Evolutionary conservation across 257 asterid genomes (phyloP), one percentile per base, ranked within the genome.

Genomic region (Leptodermis oblonga): DNA sequence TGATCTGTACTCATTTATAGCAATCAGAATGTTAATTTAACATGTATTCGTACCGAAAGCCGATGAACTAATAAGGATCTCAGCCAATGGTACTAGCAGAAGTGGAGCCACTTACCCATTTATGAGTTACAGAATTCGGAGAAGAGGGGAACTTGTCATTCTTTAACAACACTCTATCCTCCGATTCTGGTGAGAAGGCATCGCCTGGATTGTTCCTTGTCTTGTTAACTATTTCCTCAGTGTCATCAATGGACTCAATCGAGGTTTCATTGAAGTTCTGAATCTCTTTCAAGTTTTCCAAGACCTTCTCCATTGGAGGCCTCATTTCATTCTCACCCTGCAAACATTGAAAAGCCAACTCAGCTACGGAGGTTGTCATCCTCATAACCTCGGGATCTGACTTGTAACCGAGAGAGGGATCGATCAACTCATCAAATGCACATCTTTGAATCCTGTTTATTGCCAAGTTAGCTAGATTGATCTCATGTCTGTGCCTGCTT

Each of bases 341-440:
- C 79, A 90, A 60, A 54, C 96, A 86, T 42, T 73, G 82, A 49
- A 88, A 90, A 18, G 97, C 97, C 71, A 90, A 61, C 81, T 88
- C 95, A 0, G 97, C 95, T 7, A 86, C 89, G 0, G 84, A 68
- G n/a, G 85, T 85, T 8, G 86, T 81, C 97, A 90, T 90, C 79
- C 89, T 83, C 48, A 73, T 69, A 9, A 80, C 75, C 28, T 88
- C 92, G 13, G 53, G 48, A 60, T 90, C 89, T 0, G 84, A 45
- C 37, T 70, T 82, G 70, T 77, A 81, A 15, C 93, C 93, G 0
- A 84, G 86, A 3, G 83, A 79, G 0, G 83, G 64, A 65, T 90
- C 96, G 11, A 90, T 85, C 42, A 90, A 63, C 70, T 88, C 97
- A 31, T 82, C 87, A 17, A 86, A 85, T n/a, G 81, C 94, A 2